These are phyloP conservation scores for Penicillium manginii DNA, from an alignment of 495 filamentous ascomycete genomes.

Conservation along the genomic window DNA sequence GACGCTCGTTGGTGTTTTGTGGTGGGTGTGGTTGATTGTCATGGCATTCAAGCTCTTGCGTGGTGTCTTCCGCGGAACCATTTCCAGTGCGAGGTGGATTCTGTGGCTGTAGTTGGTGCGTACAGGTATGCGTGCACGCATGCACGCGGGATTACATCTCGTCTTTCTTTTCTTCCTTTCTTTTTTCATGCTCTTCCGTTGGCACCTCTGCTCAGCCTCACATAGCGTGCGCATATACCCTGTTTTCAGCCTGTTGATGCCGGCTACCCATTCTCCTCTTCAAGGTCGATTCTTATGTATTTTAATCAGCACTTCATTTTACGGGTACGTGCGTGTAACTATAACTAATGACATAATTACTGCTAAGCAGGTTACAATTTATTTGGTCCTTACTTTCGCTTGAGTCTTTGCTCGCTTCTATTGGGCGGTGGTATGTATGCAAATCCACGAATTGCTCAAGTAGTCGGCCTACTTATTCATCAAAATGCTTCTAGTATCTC, in stretches of 20 bases:
- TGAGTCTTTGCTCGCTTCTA: too few relatives aligned
- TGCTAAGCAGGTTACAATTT: neutral
- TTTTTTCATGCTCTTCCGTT: neutral
- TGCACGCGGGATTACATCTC: neutral
- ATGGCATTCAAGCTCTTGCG: constrained; percentile 66
- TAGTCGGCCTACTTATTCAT: too few relatives aligned
- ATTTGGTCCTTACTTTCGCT: neutral
- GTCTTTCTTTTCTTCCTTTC: neutral
- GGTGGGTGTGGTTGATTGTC: constrained; percentile 83
- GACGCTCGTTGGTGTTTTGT: constrained; percentile 77
- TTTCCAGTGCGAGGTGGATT: constrained; percentile 70
- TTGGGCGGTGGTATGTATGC: too few relatives aligned
- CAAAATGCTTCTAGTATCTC: too few relatives aligned
- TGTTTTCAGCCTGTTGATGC: neutral
- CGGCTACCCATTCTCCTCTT: neutral
- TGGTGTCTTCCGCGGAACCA: constrained; percentile 59
- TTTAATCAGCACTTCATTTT: neutral
- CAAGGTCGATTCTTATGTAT: constrained; percentile 4
- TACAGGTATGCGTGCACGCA: neutral
- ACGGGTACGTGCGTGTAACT: neutral
- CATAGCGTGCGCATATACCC: constrained; percentile 15
- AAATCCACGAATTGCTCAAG: too few relatives aligned
- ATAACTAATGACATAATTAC: neutral
- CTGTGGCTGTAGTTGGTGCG: constrained; percentile 62
- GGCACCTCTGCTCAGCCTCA: neutral